Conservation (phyloP, 495 filamentous ascomycete genomes). For the Neurospora sp. region DNA sequence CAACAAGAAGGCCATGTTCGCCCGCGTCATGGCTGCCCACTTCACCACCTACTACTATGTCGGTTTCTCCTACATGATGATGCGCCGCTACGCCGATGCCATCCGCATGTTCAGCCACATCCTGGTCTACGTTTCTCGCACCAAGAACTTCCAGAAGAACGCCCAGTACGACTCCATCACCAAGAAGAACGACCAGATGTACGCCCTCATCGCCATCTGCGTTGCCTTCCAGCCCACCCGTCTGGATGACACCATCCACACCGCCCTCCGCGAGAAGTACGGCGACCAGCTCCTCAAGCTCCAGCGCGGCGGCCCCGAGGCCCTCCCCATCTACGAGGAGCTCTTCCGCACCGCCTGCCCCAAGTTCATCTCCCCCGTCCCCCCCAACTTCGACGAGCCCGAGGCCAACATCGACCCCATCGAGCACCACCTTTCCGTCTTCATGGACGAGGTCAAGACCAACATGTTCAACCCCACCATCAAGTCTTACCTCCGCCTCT, state of each 20-base stretch:
- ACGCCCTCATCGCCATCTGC: conserved; percentile 95
- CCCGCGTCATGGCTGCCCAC: conserved; percentile 97
- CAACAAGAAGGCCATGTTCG: conserved; percentile 99
- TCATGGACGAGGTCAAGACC: conserved; percentile 98
- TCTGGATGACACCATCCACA: conserved; percentile 98
- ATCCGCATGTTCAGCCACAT: conserved; percentile 99
- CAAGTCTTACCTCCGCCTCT: conserved; percentile 96
- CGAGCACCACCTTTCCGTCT: conserved; percentile 92
- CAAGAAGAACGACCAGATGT: conserved; percentile 99
- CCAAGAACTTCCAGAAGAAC: conserved; percentile 99
- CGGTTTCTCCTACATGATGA: conserved; percentile 99
- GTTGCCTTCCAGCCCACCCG: conserved; percentile 94
- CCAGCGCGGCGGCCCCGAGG: conserved; percentile 89
- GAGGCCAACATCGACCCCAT: conserved; percentile 90
- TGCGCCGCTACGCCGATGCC: conserved; percentile 96
- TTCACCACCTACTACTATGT: conserved; percentile 99
- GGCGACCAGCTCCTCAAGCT: conserved; percentile 92
- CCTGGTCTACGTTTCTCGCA: conserved; percentile 94
- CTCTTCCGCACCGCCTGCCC: conserved; percentile 92
- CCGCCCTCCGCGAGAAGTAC: conserved; percentile 94
- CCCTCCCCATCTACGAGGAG: conserved; percentile 92
- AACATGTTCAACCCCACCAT: conserved; percentile 94
- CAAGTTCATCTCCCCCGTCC: conserved; percentile 97
- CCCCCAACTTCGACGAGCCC: conserved; percentile 93
- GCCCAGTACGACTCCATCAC: conserved; percentile 94